Base-by-base conservation (phyloP, 352 stramenopile genomes). In the Globisporangium viniferum region DNA sequence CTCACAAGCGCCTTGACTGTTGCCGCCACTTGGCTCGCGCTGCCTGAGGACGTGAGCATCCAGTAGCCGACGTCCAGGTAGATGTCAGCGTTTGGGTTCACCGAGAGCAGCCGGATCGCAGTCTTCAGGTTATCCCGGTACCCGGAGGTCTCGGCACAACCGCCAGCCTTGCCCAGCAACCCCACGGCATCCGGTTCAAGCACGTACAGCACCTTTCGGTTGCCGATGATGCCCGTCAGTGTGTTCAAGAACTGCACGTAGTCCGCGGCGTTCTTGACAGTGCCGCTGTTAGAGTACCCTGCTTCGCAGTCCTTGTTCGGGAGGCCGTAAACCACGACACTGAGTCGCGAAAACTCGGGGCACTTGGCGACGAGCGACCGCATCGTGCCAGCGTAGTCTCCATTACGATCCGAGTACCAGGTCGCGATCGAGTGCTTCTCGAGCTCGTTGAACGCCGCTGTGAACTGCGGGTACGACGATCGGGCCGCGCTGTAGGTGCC, bases 231-330 rank as follows among this genome's bases (percentile, higher is more conserved):
- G 2, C 6, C n/a, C 15, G 8, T 69, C 12, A 93, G 71, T 15
- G 71, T 64, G 33, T 65, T 60, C 4, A 93, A 15, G 62, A 89
- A 93, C 29, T 57, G 24, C 62, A 73, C 64, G 63, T 93, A 93
- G 57, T 80, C 67, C 0, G 62, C 75, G 0, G 75, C 70, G 51
- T 70, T 88, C 33, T 68, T 69, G 54, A 88, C 77, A 8, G 59
- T 76, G 24, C 73, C 75, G 6, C 67, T 58, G 0, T 54, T 72
- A 1, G 85, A 93, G n/a, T 78, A 78, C 1, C 73, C 71, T 18
- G 73, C 77, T 27, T 72, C 69, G 66, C 86, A 94, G 69, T 94
- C 86, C 69, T 94, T 94, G 70, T 84, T 84, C 35, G 86, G 86
- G 36, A 94, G 73, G 15, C 79, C 86, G 61, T 94, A 92, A 4